These are phyloP conservation scores for Botrytis medusae DNA, from an alignment of 2,329 filamentous ascomycete species.

Conservation along the genomic window DNA sequence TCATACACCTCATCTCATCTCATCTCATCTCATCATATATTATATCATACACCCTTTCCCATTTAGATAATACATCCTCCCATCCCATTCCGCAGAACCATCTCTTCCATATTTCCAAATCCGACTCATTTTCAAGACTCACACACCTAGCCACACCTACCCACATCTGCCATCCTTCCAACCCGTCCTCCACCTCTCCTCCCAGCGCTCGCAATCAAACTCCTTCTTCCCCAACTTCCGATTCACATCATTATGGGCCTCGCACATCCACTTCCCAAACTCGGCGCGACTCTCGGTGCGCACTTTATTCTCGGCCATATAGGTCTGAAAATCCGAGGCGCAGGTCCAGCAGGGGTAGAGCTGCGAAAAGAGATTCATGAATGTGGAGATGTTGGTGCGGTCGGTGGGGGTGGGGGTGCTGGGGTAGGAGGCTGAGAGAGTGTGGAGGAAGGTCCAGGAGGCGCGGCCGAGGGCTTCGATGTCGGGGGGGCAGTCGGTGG, in stretches of 20 bases:
- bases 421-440: constrained; percentile 86
- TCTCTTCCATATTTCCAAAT: not conserved
- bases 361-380: constrained; percentile 77
- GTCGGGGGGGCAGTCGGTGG: constrained; percentile 81
- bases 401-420: constrained; percentile 63
- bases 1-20: not conserved
- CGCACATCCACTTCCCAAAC: constrained; percentile 80
- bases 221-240: constrained; percentile 83
- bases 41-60: not conserved
- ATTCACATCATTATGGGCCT: constrained; percentile 86
- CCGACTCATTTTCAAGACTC: not conserved
- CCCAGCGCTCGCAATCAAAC: constrained; percentile 89
- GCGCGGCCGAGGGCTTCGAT: constrained; percentile 82
- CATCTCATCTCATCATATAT: not conserved
- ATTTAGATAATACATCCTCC: not conserved
- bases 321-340: constrained; percentile 84
- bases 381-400: constrained; percentile 73
- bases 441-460: constrained; percentile 92
- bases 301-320: constrained; percentile 65
- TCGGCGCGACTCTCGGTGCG: constrained; percentile 59
- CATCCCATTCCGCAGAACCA: too few species aligned
- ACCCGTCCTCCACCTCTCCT: constrained; percentile 91
- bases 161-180: constrained; percentile 71
- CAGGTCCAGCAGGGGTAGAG: constrained; percentile 96
- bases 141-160: constrained; percentile 41